Conservation (phyloP, 2,329 filamentous ascomycete genomes). For the Drechslerella coelobrocha region DNA sequence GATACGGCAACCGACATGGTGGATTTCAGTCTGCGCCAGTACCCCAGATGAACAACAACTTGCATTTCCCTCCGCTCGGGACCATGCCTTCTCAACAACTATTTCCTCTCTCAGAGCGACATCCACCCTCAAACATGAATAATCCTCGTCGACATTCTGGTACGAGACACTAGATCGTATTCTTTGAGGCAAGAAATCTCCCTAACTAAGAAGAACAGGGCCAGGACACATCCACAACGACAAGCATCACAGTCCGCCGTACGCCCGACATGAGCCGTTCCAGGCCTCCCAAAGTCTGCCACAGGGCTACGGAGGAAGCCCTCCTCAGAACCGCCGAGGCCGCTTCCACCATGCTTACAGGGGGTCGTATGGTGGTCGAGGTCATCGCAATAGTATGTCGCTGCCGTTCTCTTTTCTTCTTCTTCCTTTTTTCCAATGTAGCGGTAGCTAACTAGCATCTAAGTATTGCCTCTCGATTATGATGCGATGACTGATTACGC, state of each 20-base stretch:
- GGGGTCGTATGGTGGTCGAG: constrained; percentile 22
- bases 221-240: constrained; percentile 22
- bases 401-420: no score
- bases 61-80: constrained; percentile 46
- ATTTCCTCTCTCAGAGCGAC: constrained; percentile 28
- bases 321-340: constrained; percentile 35
- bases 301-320: constrained; percentile 23
- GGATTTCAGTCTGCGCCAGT: constrained; percentile 19
- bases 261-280: constrained; percentile 19
- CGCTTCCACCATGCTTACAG: constrained; percentile 22
- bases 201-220: constrained; percentile 4
- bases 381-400: constrained; percentile 27
- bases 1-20: constrained; percentile 21
- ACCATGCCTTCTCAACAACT: constrained; percentile 27
- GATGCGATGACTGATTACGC: constrained; percentile 32
- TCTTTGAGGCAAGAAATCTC: not conserved
- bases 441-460: constrained; percentile 13
- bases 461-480: constrained; percentile 34
- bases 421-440: no score
- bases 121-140: constrained; percentile 13
- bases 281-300: constrained; percentile 7
- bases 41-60: constrained; percentile 44
- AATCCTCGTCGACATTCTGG: constrained; percentile 34
- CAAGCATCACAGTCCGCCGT: constrained; percentile 19
- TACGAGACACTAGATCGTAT: not conserved